Evolutionary conservation across 108 stramenopile species (phyloP).

Genomic region (Stephanodiscus triporus): DNA sequence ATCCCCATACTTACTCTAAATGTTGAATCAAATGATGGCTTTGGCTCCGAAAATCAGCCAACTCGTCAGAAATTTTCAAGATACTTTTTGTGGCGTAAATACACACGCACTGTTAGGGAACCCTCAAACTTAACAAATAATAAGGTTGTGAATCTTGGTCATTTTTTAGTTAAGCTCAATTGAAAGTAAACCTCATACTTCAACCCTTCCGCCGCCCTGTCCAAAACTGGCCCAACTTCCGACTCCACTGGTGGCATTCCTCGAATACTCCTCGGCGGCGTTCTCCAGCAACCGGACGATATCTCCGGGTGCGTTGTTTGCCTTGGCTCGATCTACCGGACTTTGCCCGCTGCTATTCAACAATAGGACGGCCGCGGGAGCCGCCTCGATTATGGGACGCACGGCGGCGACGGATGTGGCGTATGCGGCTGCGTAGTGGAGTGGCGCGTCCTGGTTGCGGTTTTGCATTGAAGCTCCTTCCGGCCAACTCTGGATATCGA

Average conservation of each 20-base stretch:
- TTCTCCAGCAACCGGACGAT: constrained; percentile 41
- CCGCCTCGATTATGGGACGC: constrained; percentile 46
- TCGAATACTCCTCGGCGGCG: constrained; percentile 47
- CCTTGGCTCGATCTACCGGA: constrained; percentile 59
- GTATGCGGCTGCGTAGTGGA: constrained; percentile 53
- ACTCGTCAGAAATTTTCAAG: too few relatives aligned
- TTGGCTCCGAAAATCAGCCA: too few relatives aligned
- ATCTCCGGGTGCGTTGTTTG: constrained; percentile 43
- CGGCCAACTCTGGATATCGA: constrained; percentile 35
- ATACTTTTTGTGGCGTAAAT: too few relatives aligned
- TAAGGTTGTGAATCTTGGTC: too few relatives aligned
- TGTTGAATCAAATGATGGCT: too few relatives aligned
- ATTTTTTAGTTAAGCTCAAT: too few relatives aligned
- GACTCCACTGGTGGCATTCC: constrained; percentile 23
- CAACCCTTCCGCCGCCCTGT: background rate
- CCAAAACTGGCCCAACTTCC: constrained; percentile 38
- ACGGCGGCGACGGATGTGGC: constrained; percentile 38
- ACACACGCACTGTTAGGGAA: too few relatives aligned
- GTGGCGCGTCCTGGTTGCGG: constrained; percentile 49
- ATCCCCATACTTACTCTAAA: too few relatives aligned
- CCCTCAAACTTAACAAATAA: too few relatives aligned
- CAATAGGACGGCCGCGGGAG: constrained; percentile 48
- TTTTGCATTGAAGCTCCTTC: constrained; percentile 54
- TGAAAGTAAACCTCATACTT: background rate
- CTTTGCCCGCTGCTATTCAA: constrained; percentile 55